Base-by-base conservation (phyloP, 768 basidiomycete genomes). In the Kockovaella imperatae region DNA sequence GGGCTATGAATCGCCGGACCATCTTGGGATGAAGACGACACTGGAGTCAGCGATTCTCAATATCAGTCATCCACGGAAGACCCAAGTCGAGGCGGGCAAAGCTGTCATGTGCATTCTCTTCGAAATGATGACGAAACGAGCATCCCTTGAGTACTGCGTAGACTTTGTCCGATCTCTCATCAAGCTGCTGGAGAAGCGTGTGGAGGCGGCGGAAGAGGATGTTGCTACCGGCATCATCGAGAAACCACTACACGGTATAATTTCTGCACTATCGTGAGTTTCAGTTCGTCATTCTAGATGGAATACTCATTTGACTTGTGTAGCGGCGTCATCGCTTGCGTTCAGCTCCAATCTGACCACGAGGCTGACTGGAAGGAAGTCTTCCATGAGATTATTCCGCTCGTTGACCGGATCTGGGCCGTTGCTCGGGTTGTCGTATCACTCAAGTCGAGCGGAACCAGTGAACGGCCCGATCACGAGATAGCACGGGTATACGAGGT, bases 61-160 rank as follows among this genome's bases (percentile, higher is more conserved):
- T 4, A 41, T 69, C 36, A 50, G 55, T 20, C 59, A 63, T 11
- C 61, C 64, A 1, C 58, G 69, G 14, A 62, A 62, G 42, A 64
- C 64, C 7, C 62, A 71, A 47, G 67, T 66, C 14, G 69, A 71
- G 45, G 69, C 69, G 7, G 69, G 67, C 7, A 59, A 56, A 25
- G 50, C 66, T 3, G 46, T 59, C 1, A 53, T 71, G 8, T 54
- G 63, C 32, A 60, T 69, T 3, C 11, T 64, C 3, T 66, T 68
- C 51, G 52, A 46, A 29, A 66, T 60, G 2, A 41, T 58, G 1
- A 20, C 8, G 7, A 23, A 41, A 14, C 38, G 44, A 34, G 31
- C 17, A 10, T 21, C 35, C 14, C 45, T 42, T 3, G 23, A 21
- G n/a, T 4, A 32, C 24, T 40, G 47, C 8, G 18, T 47, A 4